Evolutionary conservation across 139 green algal genomes (phyloP).

Genomic region (Tetradesmus obliquus): DNA sequence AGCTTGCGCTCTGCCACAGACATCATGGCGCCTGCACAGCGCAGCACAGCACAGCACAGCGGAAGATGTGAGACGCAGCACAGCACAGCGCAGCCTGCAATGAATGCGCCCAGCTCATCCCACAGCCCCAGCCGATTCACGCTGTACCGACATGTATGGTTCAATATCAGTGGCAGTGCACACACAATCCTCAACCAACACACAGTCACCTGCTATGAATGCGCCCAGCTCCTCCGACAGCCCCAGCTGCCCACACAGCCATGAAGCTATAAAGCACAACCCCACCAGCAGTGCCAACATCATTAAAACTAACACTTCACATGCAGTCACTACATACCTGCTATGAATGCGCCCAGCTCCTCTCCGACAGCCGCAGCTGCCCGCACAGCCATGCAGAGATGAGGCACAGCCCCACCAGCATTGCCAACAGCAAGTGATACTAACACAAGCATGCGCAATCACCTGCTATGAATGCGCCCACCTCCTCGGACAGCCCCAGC

Average conservation of each 20-base stretch:
- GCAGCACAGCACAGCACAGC: not conserved
- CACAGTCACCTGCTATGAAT: too few relatives aligned
- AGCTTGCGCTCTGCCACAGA: constrained; percentile 47
- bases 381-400: constrained; percentile 68
- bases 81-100: constrained; percentile 69
- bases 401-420: constrained; percentile 85
- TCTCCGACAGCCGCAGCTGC: constrained; percentile 74
- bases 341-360: constrained; percentile 94
- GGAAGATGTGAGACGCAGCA: not conserved
- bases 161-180: too few relatives aligned
- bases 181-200: too few relatives aligned
- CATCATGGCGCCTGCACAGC: constrained; percentile 27
- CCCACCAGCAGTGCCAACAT: too few relatives aligned
- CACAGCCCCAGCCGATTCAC: constrained; percentile 68
- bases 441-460: not conserved
- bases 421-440: constrained; percentile 9
- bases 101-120: constrained; percentile 92
- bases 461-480: constrained; percentile 94
- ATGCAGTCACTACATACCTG: too few relatives aligned
- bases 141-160: constrained; percentile 13
- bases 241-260: constrained; percentile 64
- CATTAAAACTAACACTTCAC: too few relatives aligned
- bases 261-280: constrained; percentile 38
- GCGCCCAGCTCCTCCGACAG: too few relatives aligned
- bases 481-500: constrained; percentile 83